Base-by-base conservation (phyloP, 176 grass and related monocot species). In the Pontederia paniculata region DNA sequence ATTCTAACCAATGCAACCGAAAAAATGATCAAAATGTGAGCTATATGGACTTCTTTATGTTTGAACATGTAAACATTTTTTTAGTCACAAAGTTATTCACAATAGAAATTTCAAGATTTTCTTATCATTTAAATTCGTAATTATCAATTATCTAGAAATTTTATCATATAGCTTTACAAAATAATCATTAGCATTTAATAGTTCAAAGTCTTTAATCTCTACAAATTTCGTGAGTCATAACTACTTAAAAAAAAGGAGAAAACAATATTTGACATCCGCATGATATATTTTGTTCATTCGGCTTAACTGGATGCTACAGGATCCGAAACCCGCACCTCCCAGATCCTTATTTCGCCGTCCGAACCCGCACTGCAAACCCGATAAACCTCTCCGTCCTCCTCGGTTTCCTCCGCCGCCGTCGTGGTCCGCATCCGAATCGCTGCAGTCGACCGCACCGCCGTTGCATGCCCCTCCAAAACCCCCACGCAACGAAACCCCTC, bases 281-380 rank as follows among this genome's bases (percentile, higher is more conserved):
- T 55, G 49, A 9, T 58, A 16, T 41, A 31, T 37, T 37, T 15
- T 37, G 16, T 18, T 22, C 21, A 10, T 50, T 50, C 15, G 48
- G 6, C 8, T 17, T 81, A 52, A 51, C 25, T 45, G 55, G 50
- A 78, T 68, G 60, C 17, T 52, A 54, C 45, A 15, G 18, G 70
- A 21, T 22, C 25, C 41, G 73, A 59, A 70, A 84, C 57, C 52
- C 63, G 73, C 54, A 96, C 74, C 72, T 67, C 73, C 82, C 85
- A 89, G 22, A 89, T 48, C 55, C 79, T 78, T 45, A 89, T 80
- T 61, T 96, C 82, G 43, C 82, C 91, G 42, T 96, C 91, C 50
- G 86, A 78, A 53, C 85, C 83, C 16, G 76, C 82, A 58, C 76
- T 96, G 62, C 85, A 89, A 25, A 96, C 60, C 46, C 67, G 62